phyloP scores from a whole-genome alignment of 306 rosid genomes.

The Lupinus albus region DNA sequence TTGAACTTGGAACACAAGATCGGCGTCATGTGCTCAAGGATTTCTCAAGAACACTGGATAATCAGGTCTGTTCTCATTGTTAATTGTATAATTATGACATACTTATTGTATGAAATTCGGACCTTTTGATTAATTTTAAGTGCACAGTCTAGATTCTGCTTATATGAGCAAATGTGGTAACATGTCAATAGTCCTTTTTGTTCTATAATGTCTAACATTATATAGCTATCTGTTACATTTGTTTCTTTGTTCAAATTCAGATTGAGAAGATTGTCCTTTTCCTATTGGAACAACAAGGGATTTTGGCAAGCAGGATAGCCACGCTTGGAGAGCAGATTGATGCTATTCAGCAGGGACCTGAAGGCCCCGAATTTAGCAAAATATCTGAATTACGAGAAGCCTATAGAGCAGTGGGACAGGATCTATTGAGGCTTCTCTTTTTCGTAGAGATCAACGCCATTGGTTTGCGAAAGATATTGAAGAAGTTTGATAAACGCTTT shows the following conservation, averaged over 20 bases:
- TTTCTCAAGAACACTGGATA: slow-evolving; percentile 87
- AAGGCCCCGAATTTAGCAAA: slow-evolving; percentile 64
- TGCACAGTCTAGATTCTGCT: slow-evolving; percentile 8
- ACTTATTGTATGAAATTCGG: slow-evolving; percentile 3
- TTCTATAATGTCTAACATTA: background rate
- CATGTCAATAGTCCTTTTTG: background rate
- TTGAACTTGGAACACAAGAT: slow-evolving; percentile 74
- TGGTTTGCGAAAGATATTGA: slow-evolving; percentile 91
- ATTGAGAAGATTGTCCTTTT: slow-evolving; percentile 88
- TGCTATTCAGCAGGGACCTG: slow-evolving; percentile 65
- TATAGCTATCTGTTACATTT: slow-evolving; percentile 19
- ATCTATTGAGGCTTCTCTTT: slow-evolving; percentile 74
- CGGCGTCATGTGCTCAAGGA: slow-evolving; percentile 79
- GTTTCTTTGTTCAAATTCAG: slow-evolving; percentile 48
- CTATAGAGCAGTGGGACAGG: slow-evolving; percentile 74
- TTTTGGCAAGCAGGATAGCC: slow-evolving; percentile 76
- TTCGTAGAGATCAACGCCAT: slow-evolving; percentile 85
- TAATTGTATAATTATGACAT: slow-evolving; percentile 6
- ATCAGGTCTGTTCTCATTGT: slow-evolving; percentile 56
- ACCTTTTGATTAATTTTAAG: slow-evolving; percentile 1
- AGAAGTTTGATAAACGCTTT: slow-evolving; percentile 90
- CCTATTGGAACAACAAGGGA: slow-evolving; percentile 89
- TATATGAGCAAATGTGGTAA: background rate
- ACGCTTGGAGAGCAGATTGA: slow-evolving; percentile 60
- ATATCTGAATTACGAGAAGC: slow-evolving; percentile 66